A percentile compares a stretch with the other conserved stretches of the same genome.
Conservation (phyloP, 2,329 filamentous ascomycete species). For the Penicillium sp. region DNA sequence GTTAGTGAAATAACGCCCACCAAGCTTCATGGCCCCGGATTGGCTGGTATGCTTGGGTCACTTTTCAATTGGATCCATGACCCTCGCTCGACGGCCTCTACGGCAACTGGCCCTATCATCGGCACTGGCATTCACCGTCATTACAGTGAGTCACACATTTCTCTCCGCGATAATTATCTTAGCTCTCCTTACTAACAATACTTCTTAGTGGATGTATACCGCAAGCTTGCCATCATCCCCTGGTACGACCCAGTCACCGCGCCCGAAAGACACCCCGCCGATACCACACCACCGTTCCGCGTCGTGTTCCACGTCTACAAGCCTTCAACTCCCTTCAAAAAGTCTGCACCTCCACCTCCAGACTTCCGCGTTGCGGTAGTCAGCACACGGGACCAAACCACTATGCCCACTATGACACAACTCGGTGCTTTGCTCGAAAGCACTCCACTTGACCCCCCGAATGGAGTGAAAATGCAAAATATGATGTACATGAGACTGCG, state of each 20-base stretch:
- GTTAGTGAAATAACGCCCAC: constrained; percentile 1
- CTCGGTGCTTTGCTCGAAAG: constrained; percentile 69
- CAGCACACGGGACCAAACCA: constrained; percentile 65
- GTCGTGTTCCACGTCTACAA: constrained; percentile 84
- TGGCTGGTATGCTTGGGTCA: constrained; percentile 31
- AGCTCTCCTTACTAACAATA: constrained; percentile 35
- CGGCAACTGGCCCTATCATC: constrained; percentile 50
- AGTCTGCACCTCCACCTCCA: constrained; percentile 71
- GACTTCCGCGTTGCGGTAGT: constrained; percentile 84
- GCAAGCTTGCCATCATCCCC: constrained; percentile 69
- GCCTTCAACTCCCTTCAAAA: constrained; percentile 67
- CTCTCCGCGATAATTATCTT: not conserved
- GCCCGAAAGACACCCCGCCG: constrained; percentile 18
- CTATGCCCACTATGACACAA: constrained; percentile 70
- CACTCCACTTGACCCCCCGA: constrained; percentile 66
- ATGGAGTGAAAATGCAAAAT: constrained; percentile 46
- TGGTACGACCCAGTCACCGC: constrained; percentile 60
- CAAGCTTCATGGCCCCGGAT: constrained; percentile 18
- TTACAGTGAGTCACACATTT: constrained; percentile 43
- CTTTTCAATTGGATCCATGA: constrained; percentile 38
- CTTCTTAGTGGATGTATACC: constrained; percentile 65
- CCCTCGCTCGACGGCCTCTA: constrained; percentile 23
- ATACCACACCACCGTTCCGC: constrained; percentile 58
- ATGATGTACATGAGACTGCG: constrained; percentile 74
- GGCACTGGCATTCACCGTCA: constrained; percentile 54